phyloP scores from a whole-genome alignment of 2,329 filamentous ascomycete genomes.

The Alternaria novae-zelandiae region DNA sequence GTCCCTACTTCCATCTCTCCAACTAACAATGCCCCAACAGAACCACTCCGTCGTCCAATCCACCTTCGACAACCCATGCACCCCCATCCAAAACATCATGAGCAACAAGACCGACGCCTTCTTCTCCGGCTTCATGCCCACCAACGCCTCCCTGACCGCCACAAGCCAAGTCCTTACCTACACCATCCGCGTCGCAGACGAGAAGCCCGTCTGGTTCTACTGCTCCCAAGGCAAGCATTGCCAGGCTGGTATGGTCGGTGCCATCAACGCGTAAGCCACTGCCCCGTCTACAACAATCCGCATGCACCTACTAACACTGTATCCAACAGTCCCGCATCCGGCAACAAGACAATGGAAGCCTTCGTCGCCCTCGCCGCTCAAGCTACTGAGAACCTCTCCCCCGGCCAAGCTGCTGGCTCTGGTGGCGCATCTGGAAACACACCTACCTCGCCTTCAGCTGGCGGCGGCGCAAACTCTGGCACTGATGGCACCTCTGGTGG shows the following conservation, averaged over 20 bases:
- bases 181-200: slow-evolving; percentile 72
- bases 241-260: slow-evolving; percentile 75
- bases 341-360: slow-evolving; percentile 44
- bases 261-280: slow-evolving; percentile 72
- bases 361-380: slow-evolving; percentile 47
- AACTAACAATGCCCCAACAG: slow-evolving; percentile 23
- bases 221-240: slow-evolving; percentile 79
- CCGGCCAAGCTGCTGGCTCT: slow-evolving; percentile 42
- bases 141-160: slow-evolving; percentile 43
- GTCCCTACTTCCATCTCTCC: too few relatives aligned
- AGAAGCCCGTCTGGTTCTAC: slow-evolving; percentile 78
- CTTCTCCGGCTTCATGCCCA: slow-evolving; percentile 70
- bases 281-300: background rate
- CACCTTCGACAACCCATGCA: slow-evolving; percentile 73
- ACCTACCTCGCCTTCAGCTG: slow-evolving; percentile 10
- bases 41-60: slow-evolving; percentile 86
- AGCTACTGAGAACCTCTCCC: slow-evolving; percentile 51
- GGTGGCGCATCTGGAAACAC: slow-evolving; percentile 12
- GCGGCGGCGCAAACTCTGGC: slow-evolving; percentile 12
- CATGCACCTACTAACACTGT: slow-evolving; percentile 20
- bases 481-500: background rate
- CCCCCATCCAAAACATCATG: slow-evolving; percentile 60
- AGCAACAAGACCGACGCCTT: slow-evolving; percentile 61
- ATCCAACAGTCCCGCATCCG: slow-evolving; percentile 32
- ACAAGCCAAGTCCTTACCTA: slow-evolving; percentile 65